phyloP scores from a whole-genome alignment of 805 yeast species.

The Zygotorulaspora chibaensis region DNA sequence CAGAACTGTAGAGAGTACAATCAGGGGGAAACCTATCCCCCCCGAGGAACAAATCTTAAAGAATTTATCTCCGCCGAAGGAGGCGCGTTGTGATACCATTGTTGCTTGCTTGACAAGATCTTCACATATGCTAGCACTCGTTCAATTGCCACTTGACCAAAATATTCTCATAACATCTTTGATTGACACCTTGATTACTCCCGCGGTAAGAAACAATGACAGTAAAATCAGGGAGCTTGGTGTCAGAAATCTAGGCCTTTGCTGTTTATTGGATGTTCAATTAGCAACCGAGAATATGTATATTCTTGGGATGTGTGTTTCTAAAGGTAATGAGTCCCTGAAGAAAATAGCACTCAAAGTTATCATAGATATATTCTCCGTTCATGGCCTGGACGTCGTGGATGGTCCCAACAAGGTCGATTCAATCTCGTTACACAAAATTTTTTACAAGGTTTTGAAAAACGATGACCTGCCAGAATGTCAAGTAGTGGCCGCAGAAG shows the following conservation, averaged over 20 bases:
- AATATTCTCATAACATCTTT: conserved; percentile 65
- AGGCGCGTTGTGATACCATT: conserved; percentile 41
- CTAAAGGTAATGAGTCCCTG: conserved; percentile 60
- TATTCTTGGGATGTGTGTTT: conserved; percentile 63
- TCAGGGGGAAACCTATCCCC: conserved; percentile 22
- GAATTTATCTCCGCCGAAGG: conserved; percentile 32
- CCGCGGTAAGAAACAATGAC: conserved; percentile 63
- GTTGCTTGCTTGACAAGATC: conserved; percentile 65
- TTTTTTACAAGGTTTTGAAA: conserved; percentile 63
- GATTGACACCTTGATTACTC: conserved; percentile 70
- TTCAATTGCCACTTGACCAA: conserved; percentile 58
- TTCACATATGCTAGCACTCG: conserved; percentile 62
- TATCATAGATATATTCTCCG: conserved; percentile 72
- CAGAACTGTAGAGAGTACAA: conserved; percentile 42
- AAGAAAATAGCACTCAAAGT: conserved; percentile 61
- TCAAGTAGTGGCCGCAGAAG: conserved; percentile 81
- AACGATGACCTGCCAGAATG: conserved; percentile 54
- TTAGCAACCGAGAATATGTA: conserved; percentile 62
- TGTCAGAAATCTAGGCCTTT: conserved; percentile 70
- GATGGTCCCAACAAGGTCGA: conserved; percentile 63
- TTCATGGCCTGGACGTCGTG: conserved; percentile 67
- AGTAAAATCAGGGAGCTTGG: conserved; percentile 59
- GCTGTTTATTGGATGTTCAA: conserved; percentile 64
- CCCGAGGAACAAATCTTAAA: conserved; percentile 18
- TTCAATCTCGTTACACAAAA: conserved; percentile 58